phyloP scores from a whole-genome alignment of 2,329 filamentous ascomycete species.

The Eutypella sp. region DNA sequence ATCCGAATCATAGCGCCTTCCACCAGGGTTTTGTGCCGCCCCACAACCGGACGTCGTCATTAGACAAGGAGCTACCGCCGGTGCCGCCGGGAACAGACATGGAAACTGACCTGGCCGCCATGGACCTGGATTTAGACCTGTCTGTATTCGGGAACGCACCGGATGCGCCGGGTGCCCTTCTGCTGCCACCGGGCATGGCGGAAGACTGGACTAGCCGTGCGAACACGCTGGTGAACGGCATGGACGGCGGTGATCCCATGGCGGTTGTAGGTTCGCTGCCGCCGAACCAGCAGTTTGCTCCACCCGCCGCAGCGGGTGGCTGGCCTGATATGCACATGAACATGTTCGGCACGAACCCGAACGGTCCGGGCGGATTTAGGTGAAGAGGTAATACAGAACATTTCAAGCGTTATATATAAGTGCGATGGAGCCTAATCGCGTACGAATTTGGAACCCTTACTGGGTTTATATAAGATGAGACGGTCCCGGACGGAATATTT shows the following conservation, averaged over 20 bases:
- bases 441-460: no score
- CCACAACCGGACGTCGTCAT: slow-evolving; percentile 5
- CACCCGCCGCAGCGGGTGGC: neutral
- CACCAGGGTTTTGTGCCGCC: slow-evolving; percentile 3
- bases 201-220: slow-evolving; percentile 11
- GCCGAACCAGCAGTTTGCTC: no score
- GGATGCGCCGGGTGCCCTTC: slow-evolving; percentile 2
- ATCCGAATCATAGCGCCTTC: neutral
- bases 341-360: neutral
- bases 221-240: neutral
- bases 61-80: slow-evolving; percentile 13
- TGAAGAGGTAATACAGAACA: no score
- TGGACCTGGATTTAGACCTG: slow-evolving; percentile 10
- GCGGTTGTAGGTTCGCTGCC: no score
- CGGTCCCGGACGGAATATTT: no score
- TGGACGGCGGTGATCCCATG: neutral
- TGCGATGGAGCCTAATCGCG: no score
- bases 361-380: neutral
- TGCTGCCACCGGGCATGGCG: slow-evolving; percentile 6
- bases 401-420: no score
- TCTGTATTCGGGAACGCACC: slow-evolving; percentile 4
- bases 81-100: slow-evolving; percentile 4
- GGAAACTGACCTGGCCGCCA: slow-evolving; percentile 6
- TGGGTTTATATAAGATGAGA: no score
- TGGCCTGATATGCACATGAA: neutral